Evolutionary conservation across 306 rosid genomes (phyloP), one percentile per base, ranked within the genome.

Genomic region (Biancaea sappan): DNA sequence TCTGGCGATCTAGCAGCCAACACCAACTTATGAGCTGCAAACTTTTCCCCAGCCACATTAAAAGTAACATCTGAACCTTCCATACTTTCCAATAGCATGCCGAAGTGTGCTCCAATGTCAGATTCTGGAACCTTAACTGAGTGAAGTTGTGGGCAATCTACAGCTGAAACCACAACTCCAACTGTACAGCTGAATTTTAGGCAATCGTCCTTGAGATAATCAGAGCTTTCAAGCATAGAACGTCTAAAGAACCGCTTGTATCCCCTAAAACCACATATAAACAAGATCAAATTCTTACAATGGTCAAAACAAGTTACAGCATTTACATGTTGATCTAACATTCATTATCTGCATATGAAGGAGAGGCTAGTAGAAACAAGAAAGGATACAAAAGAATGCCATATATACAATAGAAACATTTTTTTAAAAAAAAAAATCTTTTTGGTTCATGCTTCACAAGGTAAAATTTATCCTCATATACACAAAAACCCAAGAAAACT

Each of bases 111-210:
- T 46, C 93, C 90, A 67, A 88, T 82, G 52, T 88, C 91, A 31
- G 93, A 88, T 16, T 82, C 89, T 0, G 93, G 93, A 28, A 88
- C 93, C 69, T 74, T 69, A 60, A 88, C 83, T 35, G 84, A 76
- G 76, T 82, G 84, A 25, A 75, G 73, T 73, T 75, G 80, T 3
- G 91, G 85, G 59, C 84, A 80, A 76, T 88, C 93, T 11, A 82
- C 84, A 14, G 89, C 91, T 16, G 93, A 88, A 41, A 84, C 87
- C 50, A 88, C 93, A 58, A 88, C 93, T 35, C 93, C 93, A 74
- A 88, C 93, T 11, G 91, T 88, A 76, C 93, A 88, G 67, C 86
- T 88, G 72, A 88, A 84, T 84, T 82, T 88, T 78, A 88, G 68
- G 81, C 93, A 88, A 76, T 88, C 93, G 78, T 86, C 83, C 78